phyloP scores from a whole-genome alignment of 805 yeast species.

The Nakazawaea wickerhamii region DNA sequence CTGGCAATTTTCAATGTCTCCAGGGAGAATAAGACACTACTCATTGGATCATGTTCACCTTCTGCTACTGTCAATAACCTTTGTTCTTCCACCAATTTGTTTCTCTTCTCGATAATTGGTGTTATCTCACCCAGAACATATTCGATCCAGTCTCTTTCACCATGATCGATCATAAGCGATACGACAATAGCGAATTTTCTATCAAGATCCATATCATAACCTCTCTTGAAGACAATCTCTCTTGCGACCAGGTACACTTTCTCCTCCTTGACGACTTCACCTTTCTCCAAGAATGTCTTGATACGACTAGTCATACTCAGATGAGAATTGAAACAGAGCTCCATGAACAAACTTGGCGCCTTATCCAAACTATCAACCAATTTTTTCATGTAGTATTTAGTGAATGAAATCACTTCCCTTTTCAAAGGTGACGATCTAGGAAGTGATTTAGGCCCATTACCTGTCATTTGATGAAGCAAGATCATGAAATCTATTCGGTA shows the following conservation, averaged over 20 bases:
- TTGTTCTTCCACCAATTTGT: slow-evolving; percentile 14
- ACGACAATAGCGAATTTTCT: slow-evolving; percentile 47
- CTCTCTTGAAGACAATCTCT: slow-evolving; percentile 24
- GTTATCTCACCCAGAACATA: slow-evolving; percentile 37
- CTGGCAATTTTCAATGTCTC: not conserved
- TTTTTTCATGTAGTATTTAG: slow-evolving; percentile 59
- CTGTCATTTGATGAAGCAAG: slow-evolving; percentile 46
- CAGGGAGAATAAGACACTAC: not conserved
- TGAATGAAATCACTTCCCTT: slow-evolving; percentile 58
- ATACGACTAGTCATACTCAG: slow-evolving; percentile 31
- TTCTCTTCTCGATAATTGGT: slow-evolving; percentile 23
- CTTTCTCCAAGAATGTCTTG: slow-evolving; percentile 53
- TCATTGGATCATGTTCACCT: slow-evolving; percentile 14
- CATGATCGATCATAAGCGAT: slow-evolving; percentile 41
- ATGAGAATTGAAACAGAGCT: slow-evolving; percentile 47
- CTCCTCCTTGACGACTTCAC: slow-evolving; percentile 36
- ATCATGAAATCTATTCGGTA: slow-evolving; percentile 72
- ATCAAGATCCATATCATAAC: slow-evolving; percentile 30
- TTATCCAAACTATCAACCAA: slow-evolving; percentile 40
- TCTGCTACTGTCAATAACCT: slow-evolving; percentile 15
- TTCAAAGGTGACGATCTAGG: slow-evolving; percentile 41
- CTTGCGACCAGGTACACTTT: slow-evolving; percentile 13
- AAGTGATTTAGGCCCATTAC: slow-evolving; percentile 42
- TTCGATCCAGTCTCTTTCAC: slow-evolving; percentile 35
- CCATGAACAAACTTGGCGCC: slow-evolving; percentile 53